A percentile compares a stretch with the other conserved stretches of the same genome.
These are phyloP conservation scores for Smallanthus sonchifolius DNA, from an alignment of 129 eudicot species.

Conservation along the genomic window DNA sequence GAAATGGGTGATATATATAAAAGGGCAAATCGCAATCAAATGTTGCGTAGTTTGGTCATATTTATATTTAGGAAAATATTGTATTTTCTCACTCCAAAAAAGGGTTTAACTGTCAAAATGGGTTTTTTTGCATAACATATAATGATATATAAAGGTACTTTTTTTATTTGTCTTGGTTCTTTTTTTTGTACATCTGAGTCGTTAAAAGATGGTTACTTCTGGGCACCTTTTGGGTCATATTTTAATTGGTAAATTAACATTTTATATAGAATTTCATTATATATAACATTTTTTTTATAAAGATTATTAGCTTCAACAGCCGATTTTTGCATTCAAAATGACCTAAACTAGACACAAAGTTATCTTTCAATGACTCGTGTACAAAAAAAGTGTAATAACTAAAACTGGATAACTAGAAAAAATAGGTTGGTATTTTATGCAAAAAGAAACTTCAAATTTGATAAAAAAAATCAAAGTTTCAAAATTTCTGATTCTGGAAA, in stretches of 20 bases:
- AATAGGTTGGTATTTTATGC: not conserved
- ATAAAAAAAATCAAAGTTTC: not conserved
- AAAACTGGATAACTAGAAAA: not conserved
- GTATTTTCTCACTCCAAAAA: not conserved
- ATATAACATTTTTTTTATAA: not conserved
- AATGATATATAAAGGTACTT: not conserved
- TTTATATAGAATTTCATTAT: not conserved
- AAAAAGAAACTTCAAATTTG: not conserved
- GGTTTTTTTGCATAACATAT: not conserved
- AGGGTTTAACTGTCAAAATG: not conserved
- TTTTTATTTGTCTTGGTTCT: too few relatives aligned
- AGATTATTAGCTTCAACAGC: not conserved
- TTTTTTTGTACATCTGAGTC: not conserved
- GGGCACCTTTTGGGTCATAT: not conserved
- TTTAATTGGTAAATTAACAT: not conserved
- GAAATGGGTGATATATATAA: not conserved
- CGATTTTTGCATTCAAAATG: not conserved
- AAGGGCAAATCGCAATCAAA: not conserved
- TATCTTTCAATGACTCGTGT: not conserved
- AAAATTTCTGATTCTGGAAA: not conserved
- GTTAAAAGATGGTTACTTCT: not conserved
- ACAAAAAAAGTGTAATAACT: not conserved
- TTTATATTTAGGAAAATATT: not conserved
- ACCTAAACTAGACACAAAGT: not conserved
- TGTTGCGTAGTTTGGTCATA: not conserved